phyloP scores from a whole-genome alignment of 1,139 yeast genomes.

The Debaryomyces sp. region DNA sequence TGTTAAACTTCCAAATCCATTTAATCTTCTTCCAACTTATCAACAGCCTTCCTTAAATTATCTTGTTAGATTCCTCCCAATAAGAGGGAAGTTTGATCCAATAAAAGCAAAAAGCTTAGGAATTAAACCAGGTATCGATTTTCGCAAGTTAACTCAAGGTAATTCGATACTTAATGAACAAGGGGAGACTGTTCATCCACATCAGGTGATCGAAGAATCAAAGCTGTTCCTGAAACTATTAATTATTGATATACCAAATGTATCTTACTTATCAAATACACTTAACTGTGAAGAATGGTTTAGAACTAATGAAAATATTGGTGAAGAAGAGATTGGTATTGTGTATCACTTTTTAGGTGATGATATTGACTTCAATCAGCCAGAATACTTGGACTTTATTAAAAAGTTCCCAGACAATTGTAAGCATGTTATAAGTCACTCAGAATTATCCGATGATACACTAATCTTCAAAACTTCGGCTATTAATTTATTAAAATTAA shows the following conservation, averaged over 20 bases:
- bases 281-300: constrained; percentile 34
- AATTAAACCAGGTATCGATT: constrained; percentile 65
- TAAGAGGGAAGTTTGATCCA: constrained; percentile 77
- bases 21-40: constrained; percentile 16
- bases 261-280: constrained; percentile 51
- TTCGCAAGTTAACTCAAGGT: constrained; percentile 63
- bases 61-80: constrained; percentile 63
- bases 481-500: constrained; percentile 55
- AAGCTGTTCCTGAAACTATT: constrained; percentile 61
- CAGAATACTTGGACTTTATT: constrained; percentile 49
- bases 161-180: constrained; percentile 55
- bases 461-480: constrained; percentile 62
- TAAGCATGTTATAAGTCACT: constrained; percentile 72
- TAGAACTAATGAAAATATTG: constrained; percentile 25
- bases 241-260: constrained; percentile 73
- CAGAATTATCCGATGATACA: constrained; percentile 60
- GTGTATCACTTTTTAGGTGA: constrained; percentile 81
- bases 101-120: constrained; percentile 69
- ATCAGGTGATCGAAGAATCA: constrained; percentile 71
- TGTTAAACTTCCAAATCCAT: constrained; percentile 34
- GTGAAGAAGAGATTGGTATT: constrained; percentile 44
- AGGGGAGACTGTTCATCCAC: constrained; percentile 64
- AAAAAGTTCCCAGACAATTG: constrained; percentile 51
- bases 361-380: constrained; percentile 53
- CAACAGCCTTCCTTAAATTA: constrained; percentile 52